Evolutionary conservation across 805 yeast species (phyloP).

Genomic region (Hanseniaspora mollemarum): DNA sequence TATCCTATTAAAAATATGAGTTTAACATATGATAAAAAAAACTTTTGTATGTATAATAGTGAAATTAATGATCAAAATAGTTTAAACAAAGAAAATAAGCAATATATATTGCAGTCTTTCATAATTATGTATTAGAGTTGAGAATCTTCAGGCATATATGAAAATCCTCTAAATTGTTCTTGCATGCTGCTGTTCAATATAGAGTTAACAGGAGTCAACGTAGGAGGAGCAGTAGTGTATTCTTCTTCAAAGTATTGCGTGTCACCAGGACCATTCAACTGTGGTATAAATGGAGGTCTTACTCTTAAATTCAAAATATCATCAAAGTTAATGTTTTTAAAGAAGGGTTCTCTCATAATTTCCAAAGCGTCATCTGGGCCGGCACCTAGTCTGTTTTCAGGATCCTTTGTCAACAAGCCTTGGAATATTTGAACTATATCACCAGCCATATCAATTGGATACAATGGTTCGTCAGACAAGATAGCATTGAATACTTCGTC

Average conservation of each 20-base stretch:
- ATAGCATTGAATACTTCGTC: constrained; percentile 96
- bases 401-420: constrained; percentile 82
- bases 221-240: constrained; percentile 87
- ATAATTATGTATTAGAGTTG: constrained; percentile 24
- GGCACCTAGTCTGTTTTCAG: constrained; percentile 69
- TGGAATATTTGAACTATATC: constrained; percentile 91
- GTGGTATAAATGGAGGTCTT: constrained; percentile 84
- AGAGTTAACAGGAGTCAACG: constrained; percentile 87
- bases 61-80: no score
- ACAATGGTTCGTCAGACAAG: constrained; percentile 87
- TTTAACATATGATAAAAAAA: no score
- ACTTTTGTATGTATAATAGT: no score
- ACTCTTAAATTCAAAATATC: constrained; percentile 62
- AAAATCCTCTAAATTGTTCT: constrained; percentile 94
- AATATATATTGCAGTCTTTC: not conserved
- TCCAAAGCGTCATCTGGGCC: constrained; percentile 84
- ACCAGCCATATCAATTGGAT: constrained; percentile 94
- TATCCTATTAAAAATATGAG: no score
- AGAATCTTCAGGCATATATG: constrained; percentile 61
- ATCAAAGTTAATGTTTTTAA: constrained; percentile 79
- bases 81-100: no score
- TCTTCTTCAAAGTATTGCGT: constrained; percentile 88
- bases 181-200: constrained; percentile 77
- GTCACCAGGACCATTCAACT: constrained; percentile 75
- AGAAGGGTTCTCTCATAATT: constrained; percentile 91